Evolutionary conservation across 352 stramenopile species (phyloP), one percentile per base, ranked within the genome.

Genomic region (Globisporangium cederbergense): DNA sequence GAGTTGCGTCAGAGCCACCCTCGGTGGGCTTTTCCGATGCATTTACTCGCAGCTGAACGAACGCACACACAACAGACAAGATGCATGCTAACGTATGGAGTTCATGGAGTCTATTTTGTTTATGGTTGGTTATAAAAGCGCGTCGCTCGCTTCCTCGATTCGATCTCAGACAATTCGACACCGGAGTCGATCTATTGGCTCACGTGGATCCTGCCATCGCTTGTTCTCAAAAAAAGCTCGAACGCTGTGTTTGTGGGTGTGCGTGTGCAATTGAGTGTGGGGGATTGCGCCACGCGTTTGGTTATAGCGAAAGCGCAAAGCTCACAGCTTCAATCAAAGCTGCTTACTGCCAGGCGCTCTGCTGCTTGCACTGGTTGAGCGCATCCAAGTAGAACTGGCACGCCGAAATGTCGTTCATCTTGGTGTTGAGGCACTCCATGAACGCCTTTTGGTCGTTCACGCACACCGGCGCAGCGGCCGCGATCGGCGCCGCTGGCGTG

Each of bases 331-430:
- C 8, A 42, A 13, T 10, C 7, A n/a, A 4, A 42, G 51, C 25
- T 22, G 36, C 53, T 74, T 79, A 89, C 68, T 88, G 49, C 71
- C 77, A 86, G 14, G 75, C 66, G 64, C 72, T 81, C 67, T 92
- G 76, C 67, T 89, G 77, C 73, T 96, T 92, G 79, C 86, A 94
- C 74, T 83, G 71, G 77, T 91, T 91, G 50, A 90, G 74, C 4
- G 82, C 74, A 61, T 96, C 83, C 34, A 96, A 72, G 75, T 93
- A 94, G 67, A 91, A 94, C 64, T 96, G 86, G 69, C 87, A 96
- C 63, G 82, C 71, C 30, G 79, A 73, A 22, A 91, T 87, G 71
- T 96, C 84, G 75, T 90, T 90, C 51, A 74, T 70, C 72, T 86
- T 90, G 62, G 74, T 66, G 70, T 90, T 77, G 56, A 95, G 69